Percentiles rank a stretch among this genome's conserved stretches.
phyloP scores from a whole-genome alignment of 169 alveolate genomes.

The Plasmodium fragile region DNA sequence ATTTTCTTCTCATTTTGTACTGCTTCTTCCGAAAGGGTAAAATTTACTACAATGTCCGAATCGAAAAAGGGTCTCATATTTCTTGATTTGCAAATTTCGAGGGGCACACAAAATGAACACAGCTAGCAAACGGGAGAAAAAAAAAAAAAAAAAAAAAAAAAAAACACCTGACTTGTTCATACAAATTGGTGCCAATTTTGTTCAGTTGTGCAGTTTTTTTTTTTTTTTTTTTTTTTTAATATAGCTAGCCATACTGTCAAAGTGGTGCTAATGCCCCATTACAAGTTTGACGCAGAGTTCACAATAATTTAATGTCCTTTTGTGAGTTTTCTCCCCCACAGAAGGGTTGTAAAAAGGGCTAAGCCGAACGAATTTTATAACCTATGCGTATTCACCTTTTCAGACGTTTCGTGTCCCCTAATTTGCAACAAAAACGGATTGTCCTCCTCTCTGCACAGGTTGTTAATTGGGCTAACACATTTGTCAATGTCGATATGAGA shows the following conservation, averaged over 20 bases:
- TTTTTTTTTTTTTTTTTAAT: neutral
- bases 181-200: neutral
- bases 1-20: conserved; percentile 43
- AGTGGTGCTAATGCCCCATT: neutral
- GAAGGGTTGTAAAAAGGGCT: neutral
- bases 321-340: neutral
- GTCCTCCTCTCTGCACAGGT: neutral
- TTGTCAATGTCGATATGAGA: neutral
- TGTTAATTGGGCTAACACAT: neutral
- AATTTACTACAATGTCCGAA: conserved; percentile 71
- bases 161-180: conserved; percentile 3
- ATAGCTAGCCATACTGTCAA: conserved; percentile 8
- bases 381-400: neutral
- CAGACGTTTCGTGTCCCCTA: neutral
- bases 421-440: neutral
- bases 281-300: neutral
- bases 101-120: neutral
- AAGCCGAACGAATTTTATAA: neutral
- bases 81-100: neutral
- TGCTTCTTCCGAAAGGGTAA: conserved; percentile 73
- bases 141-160: conserved; percentile 22
- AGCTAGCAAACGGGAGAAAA: neutral
- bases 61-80: conserved; percentile 69
- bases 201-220: neutral
- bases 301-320: neutral